Conservation (phyloP, 768 basidiomycete species). For the Hirschioporus abietinus region DNA sequence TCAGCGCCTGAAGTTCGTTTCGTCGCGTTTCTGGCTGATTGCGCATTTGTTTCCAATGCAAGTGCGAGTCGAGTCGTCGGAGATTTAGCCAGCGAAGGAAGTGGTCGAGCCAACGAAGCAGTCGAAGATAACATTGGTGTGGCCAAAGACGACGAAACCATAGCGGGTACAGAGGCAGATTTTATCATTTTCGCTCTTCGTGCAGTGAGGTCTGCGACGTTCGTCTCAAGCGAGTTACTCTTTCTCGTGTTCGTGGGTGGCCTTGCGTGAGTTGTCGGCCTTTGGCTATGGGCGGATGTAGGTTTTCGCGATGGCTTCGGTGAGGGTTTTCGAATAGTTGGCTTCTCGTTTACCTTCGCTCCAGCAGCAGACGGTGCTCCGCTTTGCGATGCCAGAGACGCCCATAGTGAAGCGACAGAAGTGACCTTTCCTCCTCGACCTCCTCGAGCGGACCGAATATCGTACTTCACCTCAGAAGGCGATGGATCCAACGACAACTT, state of each 20-base stretch:
- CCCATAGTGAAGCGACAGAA: constrained; percentile 71
- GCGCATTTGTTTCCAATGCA: constrained; percentile 8
- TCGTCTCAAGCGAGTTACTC: constrained; percentile 4
- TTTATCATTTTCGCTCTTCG: constrained; percentile 40
- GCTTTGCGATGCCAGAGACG: constrained; percentile 26
- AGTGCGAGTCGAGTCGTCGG: constrained; percentile 9
- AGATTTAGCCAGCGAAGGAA: constrained; percentile 26
- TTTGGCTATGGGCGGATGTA: constrained; percentile 4
- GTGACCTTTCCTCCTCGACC: constrained; percentile 72
- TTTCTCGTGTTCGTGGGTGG: constrained; percentile 11
- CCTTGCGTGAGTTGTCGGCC: constrained; percentile 5
- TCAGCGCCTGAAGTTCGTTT: constrained; percentile 29
- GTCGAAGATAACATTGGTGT: constrained; percentile 69
- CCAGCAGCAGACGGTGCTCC: not conserved
- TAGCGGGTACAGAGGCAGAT: constrained; percentile 61
- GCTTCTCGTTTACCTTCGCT: constrained; percentile 10
- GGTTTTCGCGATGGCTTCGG: constrained; percentile 2
- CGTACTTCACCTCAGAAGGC: constrained; percentile 59
- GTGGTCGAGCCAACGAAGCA: constrained; percentile 62
- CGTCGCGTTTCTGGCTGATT: constrained; percentile 8
- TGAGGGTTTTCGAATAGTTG: not conserved
- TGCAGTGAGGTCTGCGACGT: constrained; percentile 10
- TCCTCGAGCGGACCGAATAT: constrained; percentile 71
- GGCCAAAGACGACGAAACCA: constrained; percentile 68
- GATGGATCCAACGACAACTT: constrained; percentile 17